phyloP scores from a whole-genome alignment of 768 basidiomycete genomes.

The Rhodotorula paludigena region DNA sequence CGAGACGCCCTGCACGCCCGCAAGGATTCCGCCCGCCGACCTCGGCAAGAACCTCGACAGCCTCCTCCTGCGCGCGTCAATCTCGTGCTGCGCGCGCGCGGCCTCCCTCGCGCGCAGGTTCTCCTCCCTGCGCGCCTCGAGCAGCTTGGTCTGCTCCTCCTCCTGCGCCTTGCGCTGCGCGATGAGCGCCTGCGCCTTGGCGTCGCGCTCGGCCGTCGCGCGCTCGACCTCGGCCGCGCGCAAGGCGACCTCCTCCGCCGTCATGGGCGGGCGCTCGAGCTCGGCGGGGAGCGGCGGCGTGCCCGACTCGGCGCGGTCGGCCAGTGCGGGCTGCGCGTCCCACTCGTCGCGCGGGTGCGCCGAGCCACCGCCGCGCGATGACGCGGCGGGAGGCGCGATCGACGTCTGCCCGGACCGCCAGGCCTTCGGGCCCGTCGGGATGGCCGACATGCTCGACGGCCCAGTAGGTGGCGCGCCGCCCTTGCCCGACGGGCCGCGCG shows the following conservation, averaged over 20 bases:
- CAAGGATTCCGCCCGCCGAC: constrained; percentile 11
- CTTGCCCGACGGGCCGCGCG: background rate
- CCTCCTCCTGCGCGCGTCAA: background rate
- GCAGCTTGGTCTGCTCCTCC: background rate
- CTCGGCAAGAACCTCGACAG: constrained; percentile 22
- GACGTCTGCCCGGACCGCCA: constrained; percentile 5
- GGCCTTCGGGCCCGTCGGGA: constrained; percentile 29
- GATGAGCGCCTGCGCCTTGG: background rate
- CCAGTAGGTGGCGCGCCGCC: no score
- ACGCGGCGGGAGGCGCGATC: background rate
- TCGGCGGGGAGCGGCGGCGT: background rate
- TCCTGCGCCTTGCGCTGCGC: background rate
- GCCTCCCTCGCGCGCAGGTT: constrained; percentile 1
- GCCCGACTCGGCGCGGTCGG: background rate
- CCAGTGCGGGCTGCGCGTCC: background rate
- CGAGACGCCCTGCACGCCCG: constrained; percentile 8
- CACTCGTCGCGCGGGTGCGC: background rate
- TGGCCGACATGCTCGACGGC: background rate
- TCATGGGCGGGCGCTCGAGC: no score
- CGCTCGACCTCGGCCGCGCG: constrained; percentile 4
- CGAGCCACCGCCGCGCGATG: background rate
- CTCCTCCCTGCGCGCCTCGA: background rate
- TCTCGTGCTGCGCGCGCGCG: background rate
- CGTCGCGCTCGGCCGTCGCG: background rate
- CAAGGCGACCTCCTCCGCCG: no score